Evolutionary conservation across 2,329 filamentous ascomycete species (phyloP).

Genomic region (Ophiostoma ips): DNA sequence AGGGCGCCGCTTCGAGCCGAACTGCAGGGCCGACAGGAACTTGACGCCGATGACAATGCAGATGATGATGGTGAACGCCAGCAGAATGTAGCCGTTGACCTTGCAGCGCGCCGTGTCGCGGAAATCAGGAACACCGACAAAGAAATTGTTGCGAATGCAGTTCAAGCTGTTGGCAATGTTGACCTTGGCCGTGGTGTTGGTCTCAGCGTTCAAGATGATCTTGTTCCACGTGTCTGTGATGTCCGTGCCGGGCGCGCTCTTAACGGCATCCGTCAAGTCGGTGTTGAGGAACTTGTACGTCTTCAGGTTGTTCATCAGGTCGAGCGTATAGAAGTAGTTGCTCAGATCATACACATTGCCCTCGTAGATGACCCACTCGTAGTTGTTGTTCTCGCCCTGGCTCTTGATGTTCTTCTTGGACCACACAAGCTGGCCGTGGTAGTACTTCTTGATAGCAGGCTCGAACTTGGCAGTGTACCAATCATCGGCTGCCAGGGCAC

Average conservation of each 20-base stretch:
- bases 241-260: slow-evolving; percentile 65
- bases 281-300: slow-evolving; percentile 60
- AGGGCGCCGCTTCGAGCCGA: slow-evolving; percentile 81
- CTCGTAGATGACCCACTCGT: slow-evolving; percentile 69
- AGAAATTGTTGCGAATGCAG: slow-evolving; percentile 76
- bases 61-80: slow-evolving; percentile 76
- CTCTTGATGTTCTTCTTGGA: slow-evolving; percentile 41
- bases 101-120: slow-evolving; percentile 61
- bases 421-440: slow-evolving; percentile 76
- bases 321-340: slow-evolving; percentile 72
- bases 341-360: slow-evolving; percentile 76
- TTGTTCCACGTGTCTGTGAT: slow-evolving; percentile 53
- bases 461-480: slow-evolving; percentile 71
- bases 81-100: slow-evolving; percentile 80
- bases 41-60: slow-evolving; percentile 70
- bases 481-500: slow-evolving; percentile 43
- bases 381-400: slow-evolving; percentile 52
- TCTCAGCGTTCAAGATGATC: slow-evolving; percentile 31
- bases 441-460: slow-evolving; percentile 70
- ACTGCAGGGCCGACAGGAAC: slow-evolving; percentile 84
- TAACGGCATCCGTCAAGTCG: slow-evolving; percentile 52
- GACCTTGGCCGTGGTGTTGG: slow-evolving; percentile 38
- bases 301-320: slow-evolving; percentile 37
- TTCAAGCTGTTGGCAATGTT: slow-evolving; percentile 52
- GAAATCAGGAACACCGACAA: slow-evolving; percentile 75